phyloP scores from a whole-genome alignment of 2,329 filamentous ascomycete species.

The Cladosporium sp. region DNA sequence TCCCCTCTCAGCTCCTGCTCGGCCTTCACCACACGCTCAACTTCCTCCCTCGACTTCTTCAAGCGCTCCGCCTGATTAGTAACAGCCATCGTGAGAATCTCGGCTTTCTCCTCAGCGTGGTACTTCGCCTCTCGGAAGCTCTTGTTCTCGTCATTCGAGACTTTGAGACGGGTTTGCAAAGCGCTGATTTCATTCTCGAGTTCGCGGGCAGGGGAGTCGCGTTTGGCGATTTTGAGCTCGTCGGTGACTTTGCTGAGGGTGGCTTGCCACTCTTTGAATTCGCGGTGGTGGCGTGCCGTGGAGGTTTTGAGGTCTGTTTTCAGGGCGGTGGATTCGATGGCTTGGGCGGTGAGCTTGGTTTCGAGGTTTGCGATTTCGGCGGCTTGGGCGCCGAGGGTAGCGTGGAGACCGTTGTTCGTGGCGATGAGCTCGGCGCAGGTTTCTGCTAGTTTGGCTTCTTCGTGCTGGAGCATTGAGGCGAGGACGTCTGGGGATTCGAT shows the following conservation, averaged over 20 bases:
- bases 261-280: background rate
- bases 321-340: background rate
- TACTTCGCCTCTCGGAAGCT: background rate
- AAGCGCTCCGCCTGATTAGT: background rate
- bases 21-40: too few species aligned
- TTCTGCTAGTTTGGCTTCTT: background rate
- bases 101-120: background rate
- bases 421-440: slow-evolving; percentile 1
- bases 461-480: background rate
- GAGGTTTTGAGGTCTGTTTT: background rate
- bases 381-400: background rate
- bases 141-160: background rate
- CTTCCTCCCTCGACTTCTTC: background rate
- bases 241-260: background rate
- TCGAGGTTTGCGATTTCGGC: background rate
- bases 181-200: background rate
- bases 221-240: background rate
- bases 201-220: background rate
- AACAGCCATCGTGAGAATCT: background rate
- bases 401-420: background rate
- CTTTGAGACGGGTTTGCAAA: background rate
- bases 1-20: background rate
- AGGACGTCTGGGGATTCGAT: background rate
- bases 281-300: background rate
- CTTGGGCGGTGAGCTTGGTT: background rate